Evolutionary conservation across 352 stramenopile genomes (phyloP).

Genomic region (Pythium dissotocum): DNA sequence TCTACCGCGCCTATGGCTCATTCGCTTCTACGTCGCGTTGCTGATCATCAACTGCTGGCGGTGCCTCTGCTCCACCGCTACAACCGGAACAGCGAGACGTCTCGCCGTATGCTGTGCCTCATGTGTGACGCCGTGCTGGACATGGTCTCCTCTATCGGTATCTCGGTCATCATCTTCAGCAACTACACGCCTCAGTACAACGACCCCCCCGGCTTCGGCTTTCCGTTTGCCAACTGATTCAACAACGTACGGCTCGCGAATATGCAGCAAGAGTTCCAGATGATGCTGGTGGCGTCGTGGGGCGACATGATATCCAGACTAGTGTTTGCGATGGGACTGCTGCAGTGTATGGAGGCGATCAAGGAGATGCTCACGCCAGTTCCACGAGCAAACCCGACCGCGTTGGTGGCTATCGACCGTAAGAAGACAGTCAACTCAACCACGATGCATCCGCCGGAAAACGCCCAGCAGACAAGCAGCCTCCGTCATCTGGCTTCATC

Average conservation of each 20-base stretch:
- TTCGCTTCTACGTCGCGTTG: slow-evolving; percentile 17
- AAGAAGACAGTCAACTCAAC: too few species aligned
- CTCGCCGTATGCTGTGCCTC: neutral
- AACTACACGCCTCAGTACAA: slow-evolving; percentile 11
- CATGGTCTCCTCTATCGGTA: slow-evolving; percentile 8
- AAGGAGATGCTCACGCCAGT: slow-evolving; percentile 5
- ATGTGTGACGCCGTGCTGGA: slow-evolving; percentile 13
- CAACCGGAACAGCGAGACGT: neutral
- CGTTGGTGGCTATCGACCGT: too few species aligned
- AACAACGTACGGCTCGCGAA: slow-evolving; percentile 2
- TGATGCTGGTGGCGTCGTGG: slow-evolving; percentile 15
- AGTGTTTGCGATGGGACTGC: slow-evolving; percentile 1
- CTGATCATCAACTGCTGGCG: slow-evolving; percentile 14
- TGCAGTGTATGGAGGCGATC: slow-evolving; percentile 12
- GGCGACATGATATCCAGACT: slow-evolving; percentile 4
- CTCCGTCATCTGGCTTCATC: too few species aligned
- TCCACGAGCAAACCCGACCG: neutral
- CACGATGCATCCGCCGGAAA: too few species aligned
- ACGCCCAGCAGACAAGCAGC: too few species aligned
- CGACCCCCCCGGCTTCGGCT: neutral
- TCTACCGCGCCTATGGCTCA: slow-evolving; percentile 17
- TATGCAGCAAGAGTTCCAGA: slow-evolving; percentile 17
- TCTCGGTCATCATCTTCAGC: slow-evolving; percentile 1
- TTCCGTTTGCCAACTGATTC: slow-evolving; percentile 2
- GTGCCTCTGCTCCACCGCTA: neutral